Evolutionary conservation across 163 green algal species (phyloP), one percentile per base, ranked within the genome.

Genomic region (Scenedesmus sp.): DNA sequence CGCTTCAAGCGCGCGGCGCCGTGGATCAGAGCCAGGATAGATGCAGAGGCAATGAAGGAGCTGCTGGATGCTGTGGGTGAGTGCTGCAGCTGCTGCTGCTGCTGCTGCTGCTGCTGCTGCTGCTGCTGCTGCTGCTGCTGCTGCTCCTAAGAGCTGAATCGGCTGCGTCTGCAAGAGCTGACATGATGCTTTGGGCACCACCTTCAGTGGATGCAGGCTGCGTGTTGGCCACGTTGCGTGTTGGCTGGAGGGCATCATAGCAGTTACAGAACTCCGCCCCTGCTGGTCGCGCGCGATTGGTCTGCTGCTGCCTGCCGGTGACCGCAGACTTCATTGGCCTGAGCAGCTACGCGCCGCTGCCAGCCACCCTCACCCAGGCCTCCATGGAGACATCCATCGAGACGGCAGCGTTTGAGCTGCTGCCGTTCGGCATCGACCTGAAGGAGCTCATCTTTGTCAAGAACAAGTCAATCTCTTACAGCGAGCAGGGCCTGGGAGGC

Each of bases 361-460:
- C 85, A 33, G 18, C 2, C 2, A 53, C 73, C 18, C 68, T 83
- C 13, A 43, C 46, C n/a, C n/a, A 46, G 42, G 43, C 68, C 40
- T 33, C 68, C 7, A 83, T 90, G 65, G 85, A 90, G 33, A 46
- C 56, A 3, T 33, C 68, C 61, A 65, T 81, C 33, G 37, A 80
- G 24, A 90, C 61, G 3, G 61, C 42, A 2, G 85, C 85, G 1
- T 90, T 90, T 84, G 85, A 90, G 85, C 42, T 90, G 85, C 33
- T 49, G 43, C 26, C 85, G 12, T 90, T 90, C 49, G 85, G 85
- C 85, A 90, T 90, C 12, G 85, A 90, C 30, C 85, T 90, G 0
- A 90, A 90, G 85, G 37, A 83, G 46, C 70, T 84, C 65, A 83
- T 90, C 43, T 90, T 84, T 51, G 42, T n/a, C 7, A 84, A 84